Conservation (phyloP, 306 rosid species). For the Potentilla sterilis region DNA sequence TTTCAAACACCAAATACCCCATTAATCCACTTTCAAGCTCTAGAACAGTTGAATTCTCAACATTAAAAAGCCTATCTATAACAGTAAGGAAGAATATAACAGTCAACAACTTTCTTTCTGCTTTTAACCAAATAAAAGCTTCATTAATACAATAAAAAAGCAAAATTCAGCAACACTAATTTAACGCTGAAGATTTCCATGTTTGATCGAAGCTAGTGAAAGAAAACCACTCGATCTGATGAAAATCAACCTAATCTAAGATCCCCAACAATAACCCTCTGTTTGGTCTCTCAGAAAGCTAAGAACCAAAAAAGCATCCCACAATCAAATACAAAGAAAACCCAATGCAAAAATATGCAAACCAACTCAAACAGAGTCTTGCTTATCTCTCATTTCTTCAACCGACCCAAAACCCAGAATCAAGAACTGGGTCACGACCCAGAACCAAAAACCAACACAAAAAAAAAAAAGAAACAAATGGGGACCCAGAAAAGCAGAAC, state of each 20-base stretch:
- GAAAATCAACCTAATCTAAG: constrained; percentile 10
- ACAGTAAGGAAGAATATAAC: neutral
- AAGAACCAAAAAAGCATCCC: neutral
- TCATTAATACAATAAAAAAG: constrained; percentile 5
- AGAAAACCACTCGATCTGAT: constrained; percentile 18
- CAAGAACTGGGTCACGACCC: constrained; percentile 20
- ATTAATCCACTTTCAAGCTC: neutral
- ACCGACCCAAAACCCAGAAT: constrained; percentile 28
- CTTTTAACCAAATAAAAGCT: constrained; percentile 11
- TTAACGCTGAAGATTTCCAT: neutral
- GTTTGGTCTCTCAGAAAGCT: neutral
- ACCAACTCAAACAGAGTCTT: constrained; percentile 18
- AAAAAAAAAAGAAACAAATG: constrained; percentile 12
- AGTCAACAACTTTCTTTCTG: neutral
- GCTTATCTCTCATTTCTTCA: constrained; percentile 27
- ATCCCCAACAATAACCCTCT: neutral
- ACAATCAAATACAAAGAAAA: neutral
- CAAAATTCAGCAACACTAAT: constrained; percentile 4
- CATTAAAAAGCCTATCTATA: neutral
- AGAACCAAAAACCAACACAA: neutral
- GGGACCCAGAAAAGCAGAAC: constrained; percentile 17
- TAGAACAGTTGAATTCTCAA: neutral
- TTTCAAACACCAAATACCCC: neutral
- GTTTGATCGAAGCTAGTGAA: constrained; percentile 4
- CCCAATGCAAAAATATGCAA: constrained; percentile 8